Evolutionary conservation across 768 basidiomycete genomes (phyloP), one percentile per base, ranked within the genome.

Genomic region (Pisolithus tinctorius): DNA sequence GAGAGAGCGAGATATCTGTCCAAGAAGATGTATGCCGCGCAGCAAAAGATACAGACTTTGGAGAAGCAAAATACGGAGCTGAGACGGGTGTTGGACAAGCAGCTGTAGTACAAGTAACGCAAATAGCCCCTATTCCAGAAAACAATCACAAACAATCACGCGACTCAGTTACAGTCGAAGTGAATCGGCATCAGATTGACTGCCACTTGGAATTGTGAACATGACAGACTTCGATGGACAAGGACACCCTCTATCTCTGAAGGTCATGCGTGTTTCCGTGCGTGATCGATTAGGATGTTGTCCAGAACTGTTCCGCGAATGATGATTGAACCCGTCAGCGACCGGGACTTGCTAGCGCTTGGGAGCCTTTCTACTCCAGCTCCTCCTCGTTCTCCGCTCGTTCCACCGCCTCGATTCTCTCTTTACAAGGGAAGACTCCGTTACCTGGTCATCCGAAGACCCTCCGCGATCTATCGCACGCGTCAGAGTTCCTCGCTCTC

Each of bases 211-310:
- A 36, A 39, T 31, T 9, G 27, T 31, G 14, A 45, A 34, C 40
- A 63, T 65, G 58, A 16, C 58, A 11, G 61, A 50, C 41, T 63
- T 66, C 55, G 86, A 88, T 55, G 77, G 76, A 37, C 76, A 80
- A 50, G 72, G 75, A 1, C 87, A 90, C 65, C 71, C 84, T 36
- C 64, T 92, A 39, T 84, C 89, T 4, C 72, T 92, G 58, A 92
- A 92, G 67, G 89, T 91, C 51, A 92, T 92, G 86, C 80, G 89
- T 49, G 79, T 89, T 52, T 91, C 88, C 65, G 89, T 92, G 70
- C 68, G 88, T 82, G 47, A 7, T 54, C 34, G 11, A 10, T 55
- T 54, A 17, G 31, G 9, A 46, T 42, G 34, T 34, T 54, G 8
- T 34, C 31, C 7, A 29, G 29, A 38, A 44, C 37, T 41, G 40